A percentile compares a stretch with the other conserved stretches of the same genome.
Evolutionary conservation across 2,329 filamentous ascomycete genomes (phyloP).

Genomic region (Exophiala bonariae): DNA sequence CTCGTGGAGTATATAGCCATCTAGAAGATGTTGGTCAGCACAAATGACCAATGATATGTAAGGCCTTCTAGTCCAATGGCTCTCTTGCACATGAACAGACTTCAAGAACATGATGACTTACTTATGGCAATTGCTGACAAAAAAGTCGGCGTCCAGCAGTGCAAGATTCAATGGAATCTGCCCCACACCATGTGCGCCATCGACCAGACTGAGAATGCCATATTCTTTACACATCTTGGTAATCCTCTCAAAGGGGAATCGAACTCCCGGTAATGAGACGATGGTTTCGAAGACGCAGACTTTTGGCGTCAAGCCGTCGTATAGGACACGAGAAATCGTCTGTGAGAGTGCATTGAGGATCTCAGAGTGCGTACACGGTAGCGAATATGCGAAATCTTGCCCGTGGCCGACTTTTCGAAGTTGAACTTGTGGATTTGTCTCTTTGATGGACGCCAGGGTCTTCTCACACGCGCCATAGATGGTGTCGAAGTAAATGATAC

Average conservation of each 20-base stretch:
- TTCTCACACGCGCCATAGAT: constrained; percentile 79
- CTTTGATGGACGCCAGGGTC: constrained; percentile 69
- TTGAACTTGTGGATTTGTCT: constrained; percentile 56
- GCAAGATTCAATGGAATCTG: constrained; percentile 71
- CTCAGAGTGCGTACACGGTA: constrained; percentile 69
- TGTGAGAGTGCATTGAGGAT: constrained; percentile 63
- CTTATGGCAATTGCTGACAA: constrained; percentile 84
- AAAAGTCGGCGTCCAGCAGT: constrained; percentile 75
- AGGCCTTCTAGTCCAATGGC: too few species aligned
- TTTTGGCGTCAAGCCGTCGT: constrained; percentile 62
- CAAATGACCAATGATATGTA: too few species aligned
- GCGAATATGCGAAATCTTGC: constrained; percentile 48
- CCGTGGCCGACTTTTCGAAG: constrained; percentile 52
- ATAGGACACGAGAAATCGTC: constrained; percentile 55
- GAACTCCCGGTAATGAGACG: constrained; percentile 73
- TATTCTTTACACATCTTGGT: constrained; percentile 64
- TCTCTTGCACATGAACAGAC: not conserved
- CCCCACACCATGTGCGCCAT: constrained; percentile 83
- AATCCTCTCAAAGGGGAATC: constrained; percentile 75
- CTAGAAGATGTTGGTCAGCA: constrained; percentile 12
- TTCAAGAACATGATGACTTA: constrained; percentile 23
- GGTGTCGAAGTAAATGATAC: constrained; percentile 65
- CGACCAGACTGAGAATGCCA: constrained; percentile 71
- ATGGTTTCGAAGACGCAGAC: constrained; percentile 79
- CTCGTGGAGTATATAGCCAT: constrained; percentile 81